Conservation (phyloP, 1,284 basidiomycete species). For the Pseudozyma thailandica region DNA sequence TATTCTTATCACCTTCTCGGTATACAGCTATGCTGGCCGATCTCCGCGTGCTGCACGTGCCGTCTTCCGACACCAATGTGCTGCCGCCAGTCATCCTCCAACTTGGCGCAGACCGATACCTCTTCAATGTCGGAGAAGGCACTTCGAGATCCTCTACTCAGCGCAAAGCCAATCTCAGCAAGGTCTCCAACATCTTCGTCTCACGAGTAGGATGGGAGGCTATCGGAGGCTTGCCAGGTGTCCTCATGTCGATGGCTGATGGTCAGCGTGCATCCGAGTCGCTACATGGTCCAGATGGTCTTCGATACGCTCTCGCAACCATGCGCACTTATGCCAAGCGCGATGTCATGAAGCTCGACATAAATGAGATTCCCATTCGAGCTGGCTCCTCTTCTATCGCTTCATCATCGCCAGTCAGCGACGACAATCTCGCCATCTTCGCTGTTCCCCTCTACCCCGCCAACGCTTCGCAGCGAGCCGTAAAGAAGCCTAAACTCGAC, state of each 20-base stretch:
- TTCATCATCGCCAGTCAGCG: slow-evolving; percentile 71
- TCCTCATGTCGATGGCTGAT: slow-evolving; percentile 85
- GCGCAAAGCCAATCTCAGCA: slow-evolving; percentile 75
- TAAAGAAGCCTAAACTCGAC: slow-evolving; percentile 37
- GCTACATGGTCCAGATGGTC: slow-evolving; percentile 79
- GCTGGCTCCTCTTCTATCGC: slow-evolving; percentile 2
- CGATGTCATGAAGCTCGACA: slow-evolving; percentile 46
- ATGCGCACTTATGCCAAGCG: slow-evolving; percentile 68
- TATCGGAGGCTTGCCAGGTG: slow-evolving; percentile 71
- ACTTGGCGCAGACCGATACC: slow-evolving; percentile 81
- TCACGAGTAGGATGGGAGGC: slow-evolving; percentile 75
- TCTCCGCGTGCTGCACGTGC: slow-evolving; percentile 58
- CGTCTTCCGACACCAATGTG: slow-evolving; percentile 74
- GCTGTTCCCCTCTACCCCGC: slow-evolving; percentile 73
- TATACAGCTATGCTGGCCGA: slow-evolving; percentile 36
- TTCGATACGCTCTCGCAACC: slow-evolving; percentile 78
- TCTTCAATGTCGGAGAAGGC: slow-evolving; percentile 87
- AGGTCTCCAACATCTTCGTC: slow-evolving; percentile 78
- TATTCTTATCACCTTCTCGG: background rate
- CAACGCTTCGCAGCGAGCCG: slow-evolving; percentile 1
- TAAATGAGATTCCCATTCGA: slow-evolving; percentile 30
- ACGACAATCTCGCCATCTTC: slow-evolving; percentile 76
- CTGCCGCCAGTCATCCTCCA: slow-evolving; percentile 79
- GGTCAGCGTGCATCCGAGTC: slow-evolving; percentile 74
- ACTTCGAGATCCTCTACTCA: slow-evolving; percentile 79